A percentile compares a stretch with the other conserved stretches of the same genome.
Evolutionary conservation across 495 filamentous ascomycete species (phyloP).

Genomic region (Penicillium nucicola): DNA sequence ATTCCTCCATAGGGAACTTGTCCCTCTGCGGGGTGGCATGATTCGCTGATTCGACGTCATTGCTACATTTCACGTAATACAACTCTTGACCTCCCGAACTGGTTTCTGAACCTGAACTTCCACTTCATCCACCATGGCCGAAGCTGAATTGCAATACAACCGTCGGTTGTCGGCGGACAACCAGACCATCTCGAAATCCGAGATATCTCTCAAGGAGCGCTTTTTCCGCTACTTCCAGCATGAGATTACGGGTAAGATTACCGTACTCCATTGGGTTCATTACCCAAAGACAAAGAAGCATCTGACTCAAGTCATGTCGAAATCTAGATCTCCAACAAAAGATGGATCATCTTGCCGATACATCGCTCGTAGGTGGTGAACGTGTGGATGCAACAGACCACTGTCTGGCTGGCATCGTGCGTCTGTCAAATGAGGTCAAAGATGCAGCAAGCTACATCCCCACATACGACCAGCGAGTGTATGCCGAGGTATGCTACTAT

Average conservation of each 20-base stretch:
- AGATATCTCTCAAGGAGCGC: slow-evolving; percentile 59
- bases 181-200: slow-evolving; percentile 37
- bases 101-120: neutral
- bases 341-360: slow-evolving; percentile 53
- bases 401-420: slow-evolving; percentile 61
- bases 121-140: slow-evolving; percentile 26
- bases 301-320: neutral
- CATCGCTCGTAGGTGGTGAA: slow-evolving; percentile 51
- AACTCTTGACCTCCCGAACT: neutral
- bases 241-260: slow-evolving; percentile 59
- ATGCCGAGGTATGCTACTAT: slow-evolving; percentile 55
- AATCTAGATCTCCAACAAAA: slow-evolving; percentile 56
- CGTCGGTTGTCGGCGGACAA: slow-evolving; percentile 42
- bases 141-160: slow-evolving; percentile 23
- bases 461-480: slow-evolving; percentile 73
- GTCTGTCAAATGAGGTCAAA: slow-evolving; percentile 65
- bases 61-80: slow-evolving; percentile 14
- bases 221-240: slow-evolving; percentile 80
- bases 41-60: slow-evolving; percentile 26
- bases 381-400: slow-evolving; percentile 65
- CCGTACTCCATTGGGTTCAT: neutral
- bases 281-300: neutral
- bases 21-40: slow-evolving; percentile 21
- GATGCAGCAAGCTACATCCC: slow-evolving; percentile 67
- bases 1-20: neutral